phyloP scores from a whole-genome alignment of 2,329 filamentous ascomycete genomes.

The Rugonectria rugulosa region DNA sequence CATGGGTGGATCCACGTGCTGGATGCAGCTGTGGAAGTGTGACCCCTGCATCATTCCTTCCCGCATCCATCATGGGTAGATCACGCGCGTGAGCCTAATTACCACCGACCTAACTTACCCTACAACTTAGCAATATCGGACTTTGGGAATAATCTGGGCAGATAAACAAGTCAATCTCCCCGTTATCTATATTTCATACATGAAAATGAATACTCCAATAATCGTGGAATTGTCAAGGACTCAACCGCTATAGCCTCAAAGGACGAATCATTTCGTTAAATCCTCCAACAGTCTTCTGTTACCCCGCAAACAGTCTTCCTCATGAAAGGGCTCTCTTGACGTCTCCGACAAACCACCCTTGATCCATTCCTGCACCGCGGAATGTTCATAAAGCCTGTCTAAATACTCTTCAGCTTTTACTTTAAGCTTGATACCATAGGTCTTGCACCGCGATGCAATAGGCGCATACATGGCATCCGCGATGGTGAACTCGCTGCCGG shows the following conservation, averaged over 20 bases:
- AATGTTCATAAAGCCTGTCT: conserved; percentile 44
- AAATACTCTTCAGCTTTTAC: conserved; percentile 43
- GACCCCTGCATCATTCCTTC: conserved; percentile 4
- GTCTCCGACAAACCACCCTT: conserved; percentile 47
- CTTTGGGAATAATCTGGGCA: too few relatives aligned
- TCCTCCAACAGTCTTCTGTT: conserved; percentile 43
- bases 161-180: too few relatives aligned
- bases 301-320: conserved; percentile 46
- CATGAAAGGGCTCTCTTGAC: conserved; percentile 46
- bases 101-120: too few relatives aligned
- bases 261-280: conserved; percentile 28
- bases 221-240: too few relatives aligned
- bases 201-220: too few relatives aligned
- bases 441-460: conserved; percentile 49
- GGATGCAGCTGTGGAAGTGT: conserved; percentile 12
- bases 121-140: too few relatives aligned
- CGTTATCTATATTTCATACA: too few relatives aligned
- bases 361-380: conserved; percentile 49
- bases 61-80: neutral
- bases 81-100: neutral
- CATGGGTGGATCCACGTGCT: conserved; percentile 23
- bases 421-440: conserved; percentile 45
- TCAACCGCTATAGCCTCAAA: too few relatives aligned
- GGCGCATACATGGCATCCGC: conserved; percentile 54
- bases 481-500: conserved; percentile 46